Base-by-base conservation (phyloP, 139 green algal genomes). In the Micractinium sp. region DNA sequence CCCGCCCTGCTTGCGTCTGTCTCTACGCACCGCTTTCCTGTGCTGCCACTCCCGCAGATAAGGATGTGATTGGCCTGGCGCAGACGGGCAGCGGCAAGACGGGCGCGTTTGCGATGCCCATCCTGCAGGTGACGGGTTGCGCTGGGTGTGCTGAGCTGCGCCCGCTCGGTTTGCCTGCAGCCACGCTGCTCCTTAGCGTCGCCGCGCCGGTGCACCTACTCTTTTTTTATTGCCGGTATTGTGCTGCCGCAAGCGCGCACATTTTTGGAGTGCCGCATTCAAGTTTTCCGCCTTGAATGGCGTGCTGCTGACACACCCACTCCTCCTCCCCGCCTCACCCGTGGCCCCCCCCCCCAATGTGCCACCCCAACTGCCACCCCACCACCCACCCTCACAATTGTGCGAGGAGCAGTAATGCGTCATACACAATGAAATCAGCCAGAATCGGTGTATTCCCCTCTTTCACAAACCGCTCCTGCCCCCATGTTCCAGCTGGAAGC, bases 11-110 rank as follows among this genome's bases (percentile, higher is more conserved):
- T 47, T 18, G 20, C 27, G 2, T 69, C 36, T 63, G 31, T 14
- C 38, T 83, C 5, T 31, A 61, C n/a, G n/a, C n/a, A n/a, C n/a
- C n/a, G n/a, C n/a, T n/a, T n/a, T n/a, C n/a, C 47, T 9, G 47
- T 56, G 47, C 7, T 9, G 47, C 47, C 47, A 56, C 47, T 9
- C 20, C 29, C 22, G 77, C 93, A 97, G 97, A 95, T 69, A 94
- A 96, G 66, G 98, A 99, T 89, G 94, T 99, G 33, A 99, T 99
- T 87, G 98, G 97, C 9, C 94, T 99, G 35, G 98, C 98, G 69
- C 98, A 99, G 91, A 99, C 98, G 23, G 98, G 98, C 20, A 97
- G 93, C 23, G 98, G 98, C 38, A 99, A 99, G 93, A 99, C 98
- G 20, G 98, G 96, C 33, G 98, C 98, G 36, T 99, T 99, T 92